phyloP scores from a whole-genome alignment of 805 yeast species.

The Wickerhamiella spandovensis region DNA sequence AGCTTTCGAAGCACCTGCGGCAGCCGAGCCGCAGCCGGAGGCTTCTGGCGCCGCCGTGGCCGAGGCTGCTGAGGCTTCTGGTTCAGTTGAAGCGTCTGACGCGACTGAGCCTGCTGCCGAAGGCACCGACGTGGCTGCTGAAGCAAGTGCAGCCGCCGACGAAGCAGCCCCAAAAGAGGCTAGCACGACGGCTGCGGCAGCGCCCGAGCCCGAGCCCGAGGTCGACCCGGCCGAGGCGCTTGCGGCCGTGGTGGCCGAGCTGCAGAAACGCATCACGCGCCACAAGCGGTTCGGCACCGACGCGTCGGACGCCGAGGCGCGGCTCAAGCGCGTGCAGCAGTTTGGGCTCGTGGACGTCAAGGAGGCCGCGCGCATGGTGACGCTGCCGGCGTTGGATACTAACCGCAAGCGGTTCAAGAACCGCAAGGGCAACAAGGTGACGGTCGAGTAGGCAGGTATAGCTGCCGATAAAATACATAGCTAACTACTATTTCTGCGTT shows the following conservation, averaged over 20 bases:
- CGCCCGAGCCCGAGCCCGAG: constrained; percentile 10
- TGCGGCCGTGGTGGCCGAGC: constrained; percentile 49
- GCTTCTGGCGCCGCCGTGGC: too few species aligned
- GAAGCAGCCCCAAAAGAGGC: too few species aligned
- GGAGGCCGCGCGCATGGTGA: constrained; percentile 7
- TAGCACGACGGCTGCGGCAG: constrained; percentile 13
- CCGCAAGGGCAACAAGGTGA: constrained; percentile 1
- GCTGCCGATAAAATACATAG: neutral
- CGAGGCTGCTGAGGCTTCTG: constrained; percentile 4
- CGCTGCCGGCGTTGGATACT: neutral
- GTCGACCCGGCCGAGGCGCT: constrained; percentile 33
- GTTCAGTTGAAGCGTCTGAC: neutral
- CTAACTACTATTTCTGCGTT: too few species aligned
- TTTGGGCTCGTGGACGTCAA: constrained; percentile 50
- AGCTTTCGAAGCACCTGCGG: constrained; percentile 4
- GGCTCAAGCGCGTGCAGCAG: constrained; percentile 60
- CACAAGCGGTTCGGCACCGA: constrained; percentile 60
- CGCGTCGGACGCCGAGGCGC: constrained; percentile 42
- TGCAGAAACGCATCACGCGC: constrained; percentile 54
- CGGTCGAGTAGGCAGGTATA: neutral
- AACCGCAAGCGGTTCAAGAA: neutral
- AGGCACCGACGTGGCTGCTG: constrained; percentile 12
- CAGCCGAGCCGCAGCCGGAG: constrained; percentile 7
- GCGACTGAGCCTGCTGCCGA: constrained; percentile 6
- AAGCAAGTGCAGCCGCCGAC: constrained; percentile 14